Base-by-base conservation (phyloP, 768 basidiomycete genomes). In the Serendipita vermifera region DNA sequence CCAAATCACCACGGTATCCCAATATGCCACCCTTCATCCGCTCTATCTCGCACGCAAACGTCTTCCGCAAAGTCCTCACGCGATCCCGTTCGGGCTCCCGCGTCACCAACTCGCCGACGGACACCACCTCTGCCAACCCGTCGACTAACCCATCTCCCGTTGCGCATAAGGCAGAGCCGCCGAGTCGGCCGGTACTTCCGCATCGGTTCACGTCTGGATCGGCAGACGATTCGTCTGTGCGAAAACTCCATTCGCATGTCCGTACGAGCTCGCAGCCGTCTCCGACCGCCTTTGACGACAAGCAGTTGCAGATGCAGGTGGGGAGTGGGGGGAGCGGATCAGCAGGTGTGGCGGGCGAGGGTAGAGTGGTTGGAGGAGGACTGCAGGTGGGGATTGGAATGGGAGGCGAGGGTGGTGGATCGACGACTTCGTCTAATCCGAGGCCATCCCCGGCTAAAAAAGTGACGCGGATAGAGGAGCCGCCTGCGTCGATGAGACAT, bases 221-320 rank as follows among this genome's bases (percentile, higher is more conserved):
- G 2, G 46, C 46, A 26, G 46, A 51, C 29, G 20, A 51, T 7
- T 20, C 29, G 15, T 20, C 20, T 51, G 46, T 20, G 11, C 46
- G 46, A 22, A 51, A 51, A 20, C 46, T 51, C 9, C 22, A 51
- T 20, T 20, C 27, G 24, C 46, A 29, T n/a, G 46, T 51, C 9
- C 46, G 46, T n/a, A 51, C 46, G 27, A 51, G 15, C 31, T 51
- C 46, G 20, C 46, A 51, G 32, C 46, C 46, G 9, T 22, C 46
- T 7, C 46, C 46, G n/a, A 51, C 46, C 9, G 15, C 35, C 35
- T n/a, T n/a, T n/a, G n/a, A n/a, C n/a, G n/a, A n/a, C n/a, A n/a
- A n/a, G n/a, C n/a, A n/a, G n/a, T n/a, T n/a, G n/a, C n/a, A n/a
- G n/a, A n/a, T n/a, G n/a, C n/a, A n/a, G n/a, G n/a, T n/a, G n/a